Evolutionary conservation across 306 rosid species (phyloP).

Genomic region (Gillenia trifoliata): DNA sequence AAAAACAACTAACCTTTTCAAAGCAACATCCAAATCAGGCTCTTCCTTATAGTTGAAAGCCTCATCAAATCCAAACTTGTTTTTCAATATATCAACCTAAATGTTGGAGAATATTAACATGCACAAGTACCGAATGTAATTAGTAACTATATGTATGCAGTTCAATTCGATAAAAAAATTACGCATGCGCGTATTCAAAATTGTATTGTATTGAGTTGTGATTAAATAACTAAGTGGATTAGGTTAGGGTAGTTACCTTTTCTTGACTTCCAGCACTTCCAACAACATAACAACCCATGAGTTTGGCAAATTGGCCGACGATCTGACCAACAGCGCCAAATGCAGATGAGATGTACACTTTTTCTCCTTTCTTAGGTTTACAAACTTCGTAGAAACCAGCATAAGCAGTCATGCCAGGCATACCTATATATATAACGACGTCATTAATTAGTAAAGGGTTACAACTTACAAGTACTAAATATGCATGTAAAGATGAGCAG

Average conservation of each 20-base stretch:
- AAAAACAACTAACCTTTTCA: conserved; percentile 13
- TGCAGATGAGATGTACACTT: conserved; percentile 1
- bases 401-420: conserved; percentile 12
- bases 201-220: not conserved
- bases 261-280: conserved; percentile 16
- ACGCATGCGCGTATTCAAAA: not conserved
- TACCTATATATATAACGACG: not conserved
- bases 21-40: conserved; percentile 24
- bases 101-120: too few species aligned
- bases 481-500: not conserved
- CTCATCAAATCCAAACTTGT: conserved; percentile 31
- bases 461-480: not conserved
- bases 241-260: not conserved
- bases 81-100: conserved; percentile 29
- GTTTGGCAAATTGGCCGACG: conserved; percentile 10
- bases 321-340: conserved; percentile 8
- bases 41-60: conserved; percentile 42
- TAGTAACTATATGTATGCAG: too few species aligned
- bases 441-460: too few species aligned
- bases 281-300: conserved; percentile 11
- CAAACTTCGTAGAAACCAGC: not conserved
- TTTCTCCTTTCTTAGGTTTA: not conserved
- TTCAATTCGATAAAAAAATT: too few species aligned
- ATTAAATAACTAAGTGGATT: too few species aligned
- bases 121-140: too few species aligned